phyloP scores from a whole-genome alignment of 495 filamentous ascomycete species.

The Tuber aestivum region DNA sequence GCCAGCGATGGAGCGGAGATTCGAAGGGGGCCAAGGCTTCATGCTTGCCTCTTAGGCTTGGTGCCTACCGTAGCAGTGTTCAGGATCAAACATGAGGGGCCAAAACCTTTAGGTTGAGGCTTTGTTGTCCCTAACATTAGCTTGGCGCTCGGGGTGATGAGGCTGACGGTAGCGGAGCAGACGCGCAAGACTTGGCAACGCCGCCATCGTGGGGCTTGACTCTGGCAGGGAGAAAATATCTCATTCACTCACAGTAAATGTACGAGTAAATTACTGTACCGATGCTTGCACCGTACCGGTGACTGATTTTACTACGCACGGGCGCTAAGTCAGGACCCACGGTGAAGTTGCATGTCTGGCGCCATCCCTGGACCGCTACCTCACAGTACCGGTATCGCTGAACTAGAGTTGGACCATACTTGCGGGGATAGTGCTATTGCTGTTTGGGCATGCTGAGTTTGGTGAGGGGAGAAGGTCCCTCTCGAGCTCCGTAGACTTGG shows the following conservation, averaged over 20 bases:
- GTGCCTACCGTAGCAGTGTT: neutral
- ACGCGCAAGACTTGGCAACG: neutral
- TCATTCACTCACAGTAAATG: neutral
- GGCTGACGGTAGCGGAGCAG: neutral
- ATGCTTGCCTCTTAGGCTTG: neutral
- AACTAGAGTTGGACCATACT: too few species aligned
- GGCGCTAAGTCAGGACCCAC: neutral
- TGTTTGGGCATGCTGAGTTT: too few species aligned
- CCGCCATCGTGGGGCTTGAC: neutral
- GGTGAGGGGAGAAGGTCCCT: too few species aligned
- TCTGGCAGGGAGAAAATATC: neutral
- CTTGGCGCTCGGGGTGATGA: neutral
- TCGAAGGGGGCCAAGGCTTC: neutral
- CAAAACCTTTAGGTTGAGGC: neutral
- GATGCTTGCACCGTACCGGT: neutral
- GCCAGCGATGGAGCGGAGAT: neutral
- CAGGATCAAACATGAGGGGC: neutral
- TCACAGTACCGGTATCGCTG: neutral
- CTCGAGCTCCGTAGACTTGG: too few species aligned
- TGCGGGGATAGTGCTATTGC: too few species aligned
- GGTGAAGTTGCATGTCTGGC: too few species aligned
- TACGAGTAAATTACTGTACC: neutral
- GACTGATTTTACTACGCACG: neutral
- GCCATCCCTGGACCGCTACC: neutral
- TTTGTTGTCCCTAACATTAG: neutral